phyloP scores from a whole-genome alignment of 768 basidiomycete species.

The Xanthoconium purpureum region DNA sequence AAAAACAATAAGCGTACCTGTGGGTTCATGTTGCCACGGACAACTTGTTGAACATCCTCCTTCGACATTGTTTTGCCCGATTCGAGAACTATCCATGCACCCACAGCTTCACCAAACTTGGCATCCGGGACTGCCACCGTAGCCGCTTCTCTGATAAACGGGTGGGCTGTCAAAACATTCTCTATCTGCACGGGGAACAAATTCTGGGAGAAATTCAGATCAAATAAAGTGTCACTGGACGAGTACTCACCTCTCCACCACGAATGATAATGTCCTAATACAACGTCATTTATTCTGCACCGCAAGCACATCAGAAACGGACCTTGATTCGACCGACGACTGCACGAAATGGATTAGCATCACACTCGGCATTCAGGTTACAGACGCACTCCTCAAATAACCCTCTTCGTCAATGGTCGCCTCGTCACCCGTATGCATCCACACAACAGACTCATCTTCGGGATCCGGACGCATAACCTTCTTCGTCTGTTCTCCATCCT shows the following conservation, averaged over 20 bases:
- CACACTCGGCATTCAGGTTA: background rate
- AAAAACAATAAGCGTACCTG: slow-evolving; percentile 51
- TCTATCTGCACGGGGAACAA: slow-evolving; percentile 85
- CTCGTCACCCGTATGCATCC: slow-evolving; percentile 86
- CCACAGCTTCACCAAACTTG: slow-evolving; percentile 75
- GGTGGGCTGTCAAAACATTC: slow-evolving; percentile 58
- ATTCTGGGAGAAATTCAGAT: slow-evolving; percentile 45
- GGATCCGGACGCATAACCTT: slow-evolving; percentile 50
- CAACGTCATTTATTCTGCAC: slow-evolving; percentile 1
- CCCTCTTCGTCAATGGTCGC: slow-evolving; percentile 80
- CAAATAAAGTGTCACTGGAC: too few relatives aligned
- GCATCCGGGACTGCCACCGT: slow-evolving; percentile 68
- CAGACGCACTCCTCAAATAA: slow-evolving; percentile 61
- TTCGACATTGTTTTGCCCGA: slow-evolving; percentile 36
- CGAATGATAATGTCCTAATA: slow-evolving; percentile 78
- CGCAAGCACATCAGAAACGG: slow-evolving; percentile 2
- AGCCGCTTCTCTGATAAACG: slow-evolving; percentile 65
- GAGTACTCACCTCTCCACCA: slow-evolving; percentile 64
- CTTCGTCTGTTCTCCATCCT: slow-evolving; percentile 64
- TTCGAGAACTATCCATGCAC: slow-evolving; percentile 69
- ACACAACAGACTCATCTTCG: slow-evolving; percentile 54
- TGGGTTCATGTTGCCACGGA: slow-evolving; percentile 66
- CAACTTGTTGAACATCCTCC: slow-evolving; percentile 52
- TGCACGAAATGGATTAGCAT: slow-evolving; percentile 25
- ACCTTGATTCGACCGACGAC: slow-evolving; percentile 82